Evolutionary conservation across 179 eudicot genomes (phyloP), one percentile per base, ranked within the genome.

Genomic region (Silene noctiflora): DNA sequence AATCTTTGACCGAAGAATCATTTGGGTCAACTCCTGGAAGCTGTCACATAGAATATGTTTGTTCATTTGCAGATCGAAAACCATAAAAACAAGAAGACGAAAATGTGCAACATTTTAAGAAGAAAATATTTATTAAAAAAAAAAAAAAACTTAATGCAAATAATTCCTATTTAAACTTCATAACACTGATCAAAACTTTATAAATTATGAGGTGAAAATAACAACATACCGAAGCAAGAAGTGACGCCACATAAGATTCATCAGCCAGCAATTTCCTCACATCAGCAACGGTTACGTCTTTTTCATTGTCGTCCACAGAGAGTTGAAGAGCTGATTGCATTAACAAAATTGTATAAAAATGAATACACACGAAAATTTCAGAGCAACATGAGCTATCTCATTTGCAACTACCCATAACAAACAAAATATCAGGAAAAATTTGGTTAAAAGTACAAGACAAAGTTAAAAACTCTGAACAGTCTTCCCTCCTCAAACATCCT

Each of bases 1-100:
- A 82, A 76, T 91, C 98, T 80, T 85, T 91, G 73, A 95, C 92
- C 0, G 96, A 86, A 16, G 97, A 95, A 76, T 95, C 99, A 88
- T 89, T 95, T 63, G 95, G 97, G 84, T 89, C 99, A 77, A 95
- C 99, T 76, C 99, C 99, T 39, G 97, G 99, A 73, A 95, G 97
- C 98, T 95, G 92, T 61, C 22, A 74, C 55, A 73, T 81, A 71
- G 78, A 78, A 75, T 25, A 82, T 22, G 10, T 24, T 64, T 17
- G 1, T 22, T 64, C 74, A 22, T 62, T 77, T 27, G 9, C 46
- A 21, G 48, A 39, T 67, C 51, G 10, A 39, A 51, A 35, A 42
- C 3, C 63, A 64, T 69, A 27, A 8, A 8, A 39, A 33, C 17
- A 33, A 42, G n/a, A 24, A 17, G 31, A 59, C 4, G 16, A 17